Evolutionary conservation across 495 filamentous ascomycete genomes (phyloP), one percentile per base, ranked within the genome.

Genomic region (Aspergillus diversus): DNA sequence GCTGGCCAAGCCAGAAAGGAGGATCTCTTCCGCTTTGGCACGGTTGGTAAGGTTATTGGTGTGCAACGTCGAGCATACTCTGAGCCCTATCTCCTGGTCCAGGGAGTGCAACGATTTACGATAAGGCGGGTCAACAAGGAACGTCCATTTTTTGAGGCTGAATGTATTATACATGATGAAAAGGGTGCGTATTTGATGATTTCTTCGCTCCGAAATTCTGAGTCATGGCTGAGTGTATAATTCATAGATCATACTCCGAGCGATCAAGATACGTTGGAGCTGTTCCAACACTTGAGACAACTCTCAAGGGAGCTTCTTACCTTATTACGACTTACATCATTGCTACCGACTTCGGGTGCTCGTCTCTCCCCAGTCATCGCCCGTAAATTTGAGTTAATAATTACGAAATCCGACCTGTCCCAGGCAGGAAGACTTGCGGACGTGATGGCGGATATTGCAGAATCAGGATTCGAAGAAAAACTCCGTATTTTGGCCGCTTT

Each of bases 341-440:
- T 95, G 12, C 72, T 96, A 4, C 87, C 91, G n/a, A 77, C 81
- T 21, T 77, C 77, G 39, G 79, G 82, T 13, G 81, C 84, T 35
- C 83, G 85, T 9, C 70, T 98, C 13, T 92, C 92, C 5, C 92
- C 93, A 1, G 79, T 94, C n/a, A 83, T 97, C 43, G 89, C 92
- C 0, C 84, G 92, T 27, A 87, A 92, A 50, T 84, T 98, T 13
- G 92, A 97, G 71, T 71, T 93, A 7, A 93, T 92, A 69, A 96
- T 99, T 54, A 82, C 83, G 1, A 87, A 84, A 72, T 93, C 93
- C 63, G 88, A 89, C 55, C 69, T 91, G 37, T 73, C 81, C 37
- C 90, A 97, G 59, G 93, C 95, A 5, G 95, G 94, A 7, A 80
- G 84, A 7, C 79, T 99, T n/a, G 95, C 95, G 7, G 96, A 99